A percentile compares a stretch with the other conserved stretches of the same genome.
These are phyloP conservation scores for Hypomontagnella submonticulosa DNA, from an alignment of 495 filamentous ascomycete species.

Conservation along the genomic window DNA sequence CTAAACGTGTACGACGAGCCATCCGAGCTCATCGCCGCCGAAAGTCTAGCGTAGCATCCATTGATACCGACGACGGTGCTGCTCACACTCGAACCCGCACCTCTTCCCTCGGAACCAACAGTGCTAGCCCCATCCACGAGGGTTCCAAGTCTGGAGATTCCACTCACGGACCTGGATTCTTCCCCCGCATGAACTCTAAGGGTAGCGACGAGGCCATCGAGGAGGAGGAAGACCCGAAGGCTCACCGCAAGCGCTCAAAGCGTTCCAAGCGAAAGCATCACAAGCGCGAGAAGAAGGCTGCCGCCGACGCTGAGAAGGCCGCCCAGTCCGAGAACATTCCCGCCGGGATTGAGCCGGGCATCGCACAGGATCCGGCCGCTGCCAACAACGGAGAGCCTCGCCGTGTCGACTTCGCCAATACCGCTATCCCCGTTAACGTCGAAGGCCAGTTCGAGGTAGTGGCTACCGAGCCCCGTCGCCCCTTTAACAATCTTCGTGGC, in stretches of 20 bases:
- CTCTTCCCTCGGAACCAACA: constrained; percentile 52
- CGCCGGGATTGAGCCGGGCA: constrained; percentile 39
- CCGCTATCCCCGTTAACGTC: constrained; percentile 6
- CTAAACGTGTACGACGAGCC: constrained; percentile 76
- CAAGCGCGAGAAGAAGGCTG: constrained; percentile 48
- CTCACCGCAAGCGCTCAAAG: constrained; percentile 46
- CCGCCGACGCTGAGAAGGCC: constrained; percentile 40
- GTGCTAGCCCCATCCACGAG: constrained; percentile 46
- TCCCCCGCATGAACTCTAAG: constrained; percentile 39
- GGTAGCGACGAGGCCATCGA: constrained; percentile 54
- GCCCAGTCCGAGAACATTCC: constrained; percentile 45
- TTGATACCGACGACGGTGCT: constrained; percentile 59
- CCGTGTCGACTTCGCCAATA: constrained; percentile 55
- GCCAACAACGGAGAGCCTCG: constrained; percentile 50
- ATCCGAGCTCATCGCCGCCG: constrained; percentile 74
- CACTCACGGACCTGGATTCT: constrained; percentile 39
- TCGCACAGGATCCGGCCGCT: constrained; percentile 28
- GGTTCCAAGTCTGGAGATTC: constrained; percentile 49
- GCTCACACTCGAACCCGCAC: constrained; percentile 44
- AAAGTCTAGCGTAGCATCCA: constrained; percentile 78
- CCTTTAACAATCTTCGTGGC: constrained; percentile 54
- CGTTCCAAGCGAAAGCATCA: constrained; percentile 50
- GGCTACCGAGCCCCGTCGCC: constrained; percentile 40
- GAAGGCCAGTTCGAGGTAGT: constrained; percentile 51
- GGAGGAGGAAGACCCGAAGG: constrained; percentile 48